Evolutionary conservation across 225 moss, liverwort and hornwort genomes (phyloP).

Genomic region (Neckera pumila): DNA sequence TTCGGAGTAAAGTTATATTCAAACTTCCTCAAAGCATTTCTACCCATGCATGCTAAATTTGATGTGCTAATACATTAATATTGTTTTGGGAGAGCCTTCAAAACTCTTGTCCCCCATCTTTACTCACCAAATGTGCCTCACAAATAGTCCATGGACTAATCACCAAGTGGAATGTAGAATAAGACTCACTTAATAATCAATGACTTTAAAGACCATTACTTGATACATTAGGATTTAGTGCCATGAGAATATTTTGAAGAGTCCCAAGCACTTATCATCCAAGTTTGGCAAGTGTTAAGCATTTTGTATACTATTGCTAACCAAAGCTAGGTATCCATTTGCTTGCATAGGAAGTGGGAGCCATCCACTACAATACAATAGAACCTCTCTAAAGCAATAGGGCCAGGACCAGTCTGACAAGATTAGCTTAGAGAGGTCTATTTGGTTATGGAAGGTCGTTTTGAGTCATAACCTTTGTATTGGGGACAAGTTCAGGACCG

Average conservation of each 20-base stretch:
- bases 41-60: neutral
- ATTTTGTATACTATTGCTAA: too few species aligned
- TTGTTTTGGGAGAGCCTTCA: neutral
- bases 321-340: fast-evolving
- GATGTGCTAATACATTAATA: neutral
- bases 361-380: neutral
- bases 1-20: neutral
- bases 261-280: fast-evolving
- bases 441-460: too few species aligned
- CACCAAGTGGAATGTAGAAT: neutral
- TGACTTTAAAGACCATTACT: neutral
- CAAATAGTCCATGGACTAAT: neutral
- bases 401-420: too few species aligned
- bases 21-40: neutral
- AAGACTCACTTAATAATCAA: neutral
- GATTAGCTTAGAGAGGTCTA: too few species aligned
- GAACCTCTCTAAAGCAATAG: too few species aligned
- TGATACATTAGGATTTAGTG: neutral
- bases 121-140: neutral
- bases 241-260: neutral
- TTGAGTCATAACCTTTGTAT: too few species aligned
- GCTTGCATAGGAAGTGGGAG: neutral
- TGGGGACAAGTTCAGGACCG: neutral
- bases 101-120: neutral
- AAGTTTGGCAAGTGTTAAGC: neutral